Evolutionary conservation across 495 filamentous ascomycete genomes (phyloP).

Genomic region (Xylaria venustula): DNA sequence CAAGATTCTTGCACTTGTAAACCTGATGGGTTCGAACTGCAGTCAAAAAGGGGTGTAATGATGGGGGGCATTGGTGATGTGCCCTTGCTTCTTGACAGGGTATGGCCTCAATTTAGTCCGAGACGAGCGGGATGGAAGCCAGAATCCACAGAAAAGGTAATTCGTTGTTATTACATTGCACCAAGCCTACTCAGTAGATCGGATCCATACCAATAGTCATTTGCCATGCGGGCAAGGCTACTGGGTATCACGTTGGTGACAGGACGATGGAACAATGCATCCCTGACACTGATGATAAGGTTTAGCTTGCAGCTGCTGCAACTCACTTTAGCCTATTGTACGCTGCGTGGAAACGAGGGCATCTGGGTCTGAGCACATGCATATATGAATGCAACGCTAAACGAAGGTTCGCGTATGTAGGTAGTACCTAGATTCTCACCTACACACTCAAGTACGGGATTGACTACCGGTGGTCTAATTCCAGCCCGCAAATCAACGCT

Average conservation of each 20-base stretch:
- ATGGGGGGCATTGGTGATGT: not conserved
- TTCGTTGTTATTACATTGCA: not conserved
- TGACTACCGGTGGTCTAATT: no score
- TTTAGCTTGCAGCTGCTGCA: slow-evolving; percentile 8
- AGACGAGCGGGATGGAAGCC: not conserved
- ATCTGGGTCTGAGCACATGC: not conserved
- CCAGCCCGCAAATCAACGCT: not conserved
- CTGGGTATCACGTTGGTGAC: not conserved
- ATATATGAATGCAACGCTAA: not conserved
- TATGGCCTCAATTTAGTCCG: not conserved
- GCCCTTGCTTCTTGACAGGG: not conserved
- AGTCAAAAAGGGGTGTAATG: not conserved
- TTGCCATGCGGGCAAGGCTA: not conserved
- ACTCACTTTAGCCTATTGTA: slow-evolving; percentile 8
- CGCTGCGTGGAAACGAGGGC: not conserved
- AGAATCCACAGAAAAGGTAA: not conserved
- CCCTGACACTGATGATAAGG: not conserved
- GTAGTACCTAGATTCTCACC: not conserved
- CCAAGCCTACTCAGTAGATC: not conserved
- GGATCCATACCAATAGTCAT: not conserved
- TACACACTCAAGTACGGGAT: no score
- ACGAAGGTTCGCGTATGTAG: not conserved
- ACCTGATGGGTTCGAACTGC: not conserved
- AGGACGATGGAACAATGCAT: slow-evolving; percentile 3
- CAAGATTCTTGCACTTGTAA: not conserved